Evolutionary conservation across 2,329 filamentous ascomycete genomes (phyloP), one percentile per base, ranked within the genome.

Genomic region (Botryotinia narcissicola): DNA sequence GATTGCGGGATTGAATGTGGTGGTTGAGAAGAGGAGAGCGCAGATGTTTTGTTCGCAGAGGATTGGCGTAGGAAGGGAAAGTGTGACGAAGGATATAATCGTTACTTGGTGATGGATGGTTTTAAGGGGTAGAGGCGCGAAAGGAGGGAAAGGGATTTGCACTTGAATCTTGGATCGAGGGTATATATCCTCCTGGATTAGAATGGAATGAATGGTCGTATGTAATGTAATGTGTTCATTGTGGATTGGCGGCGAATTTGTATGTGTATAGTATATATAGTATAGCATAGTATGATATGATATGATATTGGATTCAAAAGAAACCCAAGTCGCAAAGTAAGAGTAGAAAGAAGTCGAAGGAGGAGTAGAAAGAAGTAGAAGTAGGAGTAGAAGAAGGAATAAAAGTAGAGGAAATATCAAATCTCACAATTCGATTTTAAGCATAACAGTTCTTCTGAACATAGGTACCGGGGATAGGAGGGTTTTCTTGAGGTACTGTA

Each of bases 41-140:
- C 68, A 71, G 8, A 71, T 71, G 6, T 71, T 51, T 48, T 62
- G 40, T n/a, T n/a, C 37, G 57, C 68, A 71, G 42, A n/a, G 42
- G 16, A 32, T 42, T 20, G 68, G 57, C 1, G 22, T 44, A 4
- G 57, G 32, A 0, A 10, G 20, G 9, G 68, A 18, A 10, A n/a
- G 25, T n/a, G 32, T 61, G 8, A 40, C 32, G 29, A 71, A 62
- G 12, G 68, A 71, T 37, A 62, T 37, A 4, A 40, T 62, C 29
- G 57, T 71, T 40, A 62, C 40, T 32, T 71, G 68, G 68, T 71
- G 25, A 70, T 42, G 40, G 40, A 42, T 44, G 12, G n/a, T 29
- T 18, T 5, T 14, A 4, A 40, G 7, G 35, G 25, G 0, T 6
- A n/a, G 48, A 5, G 48, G 48, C 25, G 48, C 25, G 48, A 54